These are phyloP conservation scores for Trichosporon ovoides DNA, from an alignment of 1,284 basidiomycete genomes.

Conservation along the genomic window DNA sequence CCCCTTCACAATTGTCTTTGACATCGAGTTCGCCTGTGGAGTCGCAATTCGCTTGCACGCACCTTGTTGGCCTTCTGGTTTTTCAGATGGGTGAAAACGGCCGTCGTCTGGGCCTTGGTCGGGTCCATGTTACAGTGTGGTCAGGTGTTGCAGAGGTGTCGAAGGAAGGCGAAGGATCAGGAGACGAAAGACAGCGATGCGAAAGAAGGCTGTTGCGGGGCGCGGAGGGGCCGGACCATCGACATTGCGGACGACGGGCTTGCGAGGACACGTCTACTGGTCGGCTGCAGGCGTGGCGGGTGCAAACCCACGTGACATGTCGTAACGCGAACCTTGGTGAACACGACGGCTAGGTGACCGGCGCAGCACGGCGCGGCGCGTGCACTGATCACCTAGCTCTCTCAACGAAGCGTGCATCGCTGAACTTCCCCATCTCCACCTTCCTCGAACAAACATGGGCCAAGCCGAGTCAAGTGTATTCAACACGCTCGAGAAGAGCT, in stretches of 20 bases:
- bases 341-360: neutral
- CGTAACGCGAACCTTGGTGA: neutral
- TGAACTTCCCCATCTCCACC: neutral
- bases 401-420: neutral
- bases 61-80: constrained; percentile 87
- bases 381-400: neutral
- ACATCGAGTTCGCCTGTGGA: neutral
- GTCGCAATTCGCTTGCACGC: constrained; percentile 20
- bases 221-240: neutral
- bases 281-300: neutral
- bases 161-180: neutral
- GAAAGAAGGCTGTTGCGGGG: neutral
- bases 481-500: constrained; percentile 47
- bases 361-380: neutral
- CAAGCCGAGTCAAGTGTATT: constrained; percentile 48
- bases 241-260: neutral
- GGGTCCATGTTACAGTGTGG: constrained; percentile 37
- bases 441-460: constrained; percentile 38
- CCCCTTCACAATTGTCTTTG: neutral
- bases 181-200: neutral
- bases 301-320: neutral
- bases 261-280: constrained; percentile 1
- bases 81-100: constrained; percentile 55
- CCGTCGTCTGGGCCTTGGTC: constrained; percentile 48
- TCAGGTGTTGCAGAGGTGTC: neutral